Percentiles rank a stretch among this genome's conserved stretches.
phyloP scores from a whole-genome alignment of 1,284 basidiomycete species.

The Ustilago vetiveriae region DNA sequence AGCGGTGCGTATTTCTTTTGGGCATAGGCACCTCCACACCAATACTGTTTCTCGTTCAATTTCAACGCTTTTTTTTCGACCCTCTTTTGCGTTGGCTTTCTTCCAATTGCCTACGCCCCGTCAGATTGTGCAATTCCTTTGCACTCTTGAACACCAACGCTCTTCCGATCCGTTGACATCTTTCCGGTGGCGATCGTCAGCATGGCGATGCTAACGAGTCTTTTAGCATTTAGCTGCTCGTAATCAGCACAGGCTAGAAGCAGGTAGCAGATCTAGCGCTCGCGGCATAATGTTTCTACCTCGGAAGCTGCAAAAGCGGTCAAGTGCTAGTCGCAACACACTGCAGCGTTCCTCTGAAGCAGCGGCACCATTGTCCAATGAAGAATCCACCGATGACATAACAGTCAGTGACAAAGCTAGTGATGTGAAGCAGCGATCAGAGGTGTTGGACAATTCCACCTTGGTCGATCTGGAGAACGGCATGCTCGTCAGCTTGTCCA shows the following conservation, averaged over 20 bases:
- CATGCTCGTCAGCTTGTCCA: neutral
- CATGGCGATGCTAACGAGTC: too few relatives aligned
- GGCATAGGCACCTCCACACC: constrained; percentile 8
- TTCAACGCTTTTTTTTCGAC: neutral
- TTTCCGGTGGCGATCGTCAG: too few relatives aligned
- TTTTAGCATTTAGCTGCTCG: too few relatives aligned
- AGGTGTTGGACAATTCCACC: neutral
- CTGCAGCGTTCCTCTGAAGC: too few relatives aligned
- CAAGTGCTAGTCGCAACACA: constrained; percentile 1
- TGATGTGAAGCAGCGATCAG: neutral
- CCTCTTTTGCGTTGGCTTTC: neutral
- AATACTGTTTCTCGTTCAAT: constrained; percentile 20
- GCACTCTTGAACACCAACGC: constrained; percentile 1
- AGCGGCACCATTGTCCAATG: too few relatives aligned
- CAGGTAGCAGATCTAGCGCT: too few relatives aligned
- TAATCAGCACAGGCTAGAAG: too few relatives aligned
- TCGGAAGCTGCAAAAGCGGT: constrained; percentile 29
- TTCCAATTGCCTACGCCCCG: neutral
- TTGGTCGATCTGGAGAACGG: neutral
- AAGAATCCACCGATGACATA: too few relatives aligned
- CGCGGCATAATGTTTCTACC: constrained; percentile 25
- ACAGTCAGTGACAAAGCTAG: too few relatives aligned
- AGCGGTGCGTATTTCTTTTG: neutral
- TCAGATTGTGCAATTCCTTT: neutral
- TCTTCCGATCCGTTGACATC: neutral